phyloP scores from a whole-genome alignment of 306 rosid genomes.

The Castanea crenata region DNA sequence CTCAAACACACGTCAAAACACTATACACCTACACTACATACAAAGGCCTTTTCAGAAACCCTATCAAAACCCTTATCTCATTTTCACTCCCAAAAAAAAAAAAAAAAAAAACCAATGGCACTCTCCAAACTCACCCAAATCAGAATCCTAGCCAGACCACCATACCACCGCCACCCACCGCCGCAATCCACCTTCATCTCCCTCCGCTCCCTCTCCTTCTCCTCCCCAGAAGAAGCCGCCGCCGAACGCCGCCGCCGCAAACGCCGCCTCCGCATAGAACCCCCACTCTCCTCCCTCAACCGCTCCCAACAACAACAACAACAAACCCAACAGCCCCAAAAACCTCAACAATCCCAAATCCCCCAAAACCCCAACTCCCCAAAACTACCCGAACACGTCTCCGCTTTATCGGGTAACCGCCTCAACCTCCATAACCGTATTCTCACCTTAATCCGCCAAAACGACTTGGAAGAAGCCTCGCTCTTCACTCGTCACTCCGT shows the following conservation, averaged over 20 bases:
- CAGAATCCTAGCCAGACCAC: constrained; percentile 37
- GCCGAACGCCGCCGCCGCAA: constrained; percentile 95
- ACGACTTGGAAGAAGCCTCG: constrained; percentile 92
- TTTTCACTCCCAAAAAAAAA: background rate
- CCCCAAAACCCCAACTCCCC: constrained; percentile 78
- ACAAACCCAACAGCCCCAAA: background rate
- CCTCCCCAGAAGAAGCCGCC: constrained; percentile 94
- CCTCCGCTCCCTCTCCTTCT: constrained; percentile 69
- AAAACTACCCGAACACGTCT: constrained; percentile 75
- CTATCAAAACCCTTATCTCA: background rate
- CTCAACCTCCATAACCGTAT: constrained; percentile 80
- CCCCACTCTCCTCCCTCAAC: constrained; percentile 82
- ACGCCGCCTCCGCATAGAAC: constrained; percentile 95
- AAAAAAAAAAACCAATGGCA: constrained; percentile 46
- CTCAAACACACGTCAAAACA: too few relatives aligned
- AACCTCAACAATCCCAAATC: constrained; percentile 39
- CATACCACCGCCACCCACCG: constrained; percentile 9
- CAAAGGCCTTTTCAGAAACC: constrained; percentile 22
- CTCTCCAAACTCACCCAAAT: constrained; percentile 65
- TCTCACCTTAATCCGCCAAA: constrained; percentile 66
- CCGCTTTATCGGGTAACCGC: constrained; percentile 78
- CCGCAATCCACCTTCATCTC: constrained; percentile 32
- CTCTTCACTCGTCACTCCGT: constrained; percentile 90
- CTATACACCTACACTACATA: too few relatives aligned
- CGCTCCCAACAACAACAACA: constrained; percentile 39